Base-by-base conservation (phyloP, 768 basidiomycete species). In the Wakefieldia striispora region DNA sequence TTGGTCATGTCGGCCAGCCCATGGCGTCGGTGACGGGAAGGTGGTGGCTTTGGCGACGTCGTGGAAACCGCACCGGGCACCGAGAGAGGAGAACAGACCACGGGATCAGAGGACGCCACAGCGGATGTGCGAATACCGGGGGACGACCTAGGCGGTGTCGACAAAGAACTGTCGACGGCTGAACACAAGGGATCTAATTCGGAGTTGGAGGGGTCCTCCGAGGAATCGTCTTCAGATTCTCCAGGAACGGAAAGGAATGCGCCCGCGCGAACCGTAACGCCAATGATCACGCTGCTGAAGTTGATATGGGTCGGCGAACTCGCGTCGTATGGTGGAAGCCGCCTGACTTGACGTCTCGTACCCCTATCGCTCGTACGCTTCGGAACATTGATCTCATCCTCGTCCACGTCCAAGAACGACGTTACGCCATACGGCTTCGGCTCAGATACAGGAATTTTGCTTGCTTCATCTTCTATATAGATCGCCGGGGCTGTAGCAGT, bases 401-500 rank as follows among this genome's bases (percentile, higher is more conserved):
- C 40, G 29, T 53, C 42, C 43, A 61, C 41, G 21, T 49, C 35
- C 33, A 33, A 33, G 33, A 33, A 33, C 33, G 33, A 33, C 14
- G 12, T 19, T 0, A 39, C 14, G 1, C 56, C 59, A 34, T 42
- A 47, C 5, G 36, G 43, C 6, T 26, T 44, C 17, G 44, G 43
- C 0, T 44, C 59, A 14, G 46, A 31, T n/a, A 6, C 21, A 0
- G 59, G 48, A 24, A 27, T n/a, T 14, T 52, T 46, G 3, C 16
- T 31, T 0, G 44, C 45, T 47, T 63, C 62, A 14, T 56, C 50
- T 45, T 63, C 61, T 31, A 63, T 56, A 37, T 26, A 50, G 16
- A 64, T 63, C 16, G 59, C 47, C 7, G 56, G 61, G 11, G 56
- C n/a, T 17, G 42, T 52, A 26, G 52, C 6, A 13, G 56, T 64